Base-by-base conservation (phyloP, 2,329 filamentous ascomycete genomes). In the Nectriaceae sp. region DNA sequence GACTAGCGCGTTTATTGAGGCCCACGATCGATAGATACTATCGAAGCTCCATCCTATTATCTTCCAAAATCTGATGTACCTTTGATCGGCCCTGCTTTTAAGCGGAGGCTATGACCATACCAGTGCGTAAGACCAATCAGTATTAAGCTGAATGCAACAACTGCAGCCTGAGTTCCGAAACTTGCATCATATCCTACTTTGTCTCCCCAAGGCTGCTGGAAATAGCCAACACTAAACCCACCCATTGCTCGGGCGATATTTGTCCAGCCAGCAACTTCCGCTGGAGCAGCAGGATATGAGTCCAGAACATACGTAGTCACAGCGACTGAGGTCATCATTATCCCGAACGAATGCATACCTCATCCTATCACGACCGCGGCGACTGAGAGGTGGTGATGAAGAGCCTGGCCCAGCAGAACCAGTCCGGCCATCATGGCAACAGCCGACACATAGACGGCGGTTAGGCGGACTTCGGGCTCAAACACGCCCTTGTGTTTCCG, bases 391-490 rank as follows among this genome's bases (percentile, higher is more conserved):
- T 61, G 64, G 8, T 69, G 62, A 51, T 77, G 65, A 2, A 85
- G 70, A 2, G 72, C 69, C 55, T 80, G 77, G 3, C 80, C 80
- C 4, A 84, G 65, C 1, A 81, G 60, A 4, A 80, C 69, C 2
- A 83, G 65, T 0, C 78, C 78, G 1, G 71, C 56, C 3, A 77
- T 53, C 64, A 82, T 77, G 55, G 81, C 72, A 0, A 75, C 70
- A 4, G 76, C 69, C 1, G 73, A 68, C 18, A 80, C 49, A 57
- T 72, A 76, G 45, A 76, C 71, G 36, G 74, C 74, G 6, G 68
- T 63, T 13, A 84, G 72, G 4, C 80, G 75, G 5, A 72, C 75
- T 63, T 84, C 80, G 36, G 82, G 79, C 55, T 82, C 77, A 42
- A 84, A 78, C 41, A 68, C 71, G n/a, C 78, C 78, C 4, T 70